Percentiles rank a stretch among this genome's conserved stretches.
Conservation (phyloP, 352 stramenopile genomes). For the Pseudoperonospora humuli region DNA sequence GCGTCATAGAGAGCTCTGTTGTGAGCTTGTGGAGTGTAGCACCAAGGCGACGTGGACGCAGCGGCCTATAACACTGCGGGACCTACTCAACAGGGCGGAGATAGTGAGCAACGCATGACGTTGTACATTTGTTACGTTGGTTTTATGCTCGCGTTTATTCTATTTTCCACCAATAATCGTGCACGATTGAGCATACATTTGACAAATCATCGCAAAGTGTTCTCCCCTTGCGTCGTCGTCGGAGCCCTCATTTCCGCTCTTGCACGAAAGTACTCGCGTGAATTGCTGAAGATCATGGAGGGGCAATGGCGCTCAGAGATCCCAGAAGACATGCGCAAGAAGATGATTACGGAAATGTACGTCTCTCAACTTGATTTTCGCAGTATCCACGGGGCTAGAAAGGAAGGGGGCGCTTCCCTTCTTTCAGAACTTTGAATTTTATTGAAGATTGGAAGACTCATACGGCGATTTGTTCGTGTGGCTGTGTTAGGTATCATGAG, state of each 20-base stretch:
- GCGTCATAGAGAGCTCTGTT: no score
- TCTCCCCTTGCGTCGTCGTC: background rate
- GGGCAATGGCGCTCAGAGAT: conserved; percentile 73
- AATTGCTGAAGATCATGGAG: conserved; percentile 36
- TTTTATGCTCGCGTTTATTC: no score
- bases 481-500: conserved; percentile 62
- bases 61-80: no score
- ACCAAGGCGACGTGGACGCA: no score
- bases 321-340: conserved; percentile 72
- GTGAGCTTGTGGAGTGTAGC: no score
- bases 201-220: conserved; percentile 7
- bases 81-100: no score
- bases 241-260: conserved; percentile 42
- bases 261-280: conserved; percentile 18
- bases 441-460: no score
- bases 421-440: no score
- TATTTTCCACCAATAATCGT: conserved; percentile 27
- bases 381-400: no score
- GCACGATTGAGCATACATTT: conserved; percentile 4
- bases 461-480: background rate
- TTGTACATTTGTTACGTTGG: no score
- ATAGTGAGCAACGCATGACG: no score
- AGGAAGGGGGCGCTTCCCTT: no score
- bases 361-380: conserved; percentile 5
- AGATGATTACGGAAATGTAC: conserved; percentile 86